Evolutionary conservation across 495 filamentous ascomycete genomes (phyloP), one percentile per base, ranked within the genome.

Genomic region (Penicillium odoratum): DNA sequence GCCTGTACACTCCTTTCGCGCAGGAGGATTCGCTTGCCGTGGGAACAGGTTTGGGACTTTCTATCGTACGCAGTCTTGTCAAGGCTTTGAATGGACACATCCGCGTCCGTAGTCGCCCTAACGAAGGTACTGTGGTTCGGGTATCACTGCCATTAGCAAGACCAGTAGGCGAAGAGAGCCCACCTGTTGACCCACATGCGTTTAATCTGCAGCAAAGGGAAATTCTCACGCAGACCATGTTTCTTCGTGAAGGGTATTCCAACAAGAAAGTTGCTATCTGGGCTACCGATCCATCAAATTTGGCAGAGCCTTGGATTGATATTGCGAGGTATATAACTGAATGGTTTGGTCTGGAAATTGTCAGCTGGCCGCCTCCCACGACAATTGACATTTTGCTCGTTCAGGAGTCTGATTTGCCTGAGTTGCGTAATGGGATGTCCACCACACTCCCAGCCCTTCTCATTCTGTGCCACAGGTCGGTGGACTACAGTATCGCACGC

Each of bases 1-100:
- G 82, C 25, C 65, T 92, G 0, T 92, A 86, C 63, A 87, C 83
- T 5, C 88, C 90, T 1, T 93, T 92, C 61, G 81, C 86, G 0
- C 90, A 93, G 56, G 90, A 93, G 64, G 83, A 92, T 59, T 73
- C 78, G 1, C 68, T 85, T 15, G 79, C 78, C 0, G 81, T 79
- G 13, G 83, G 83, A 0, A 83, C 81, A 1, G 83, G 83, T 0
- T 62, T 81, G 13, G 79, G 79, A 3, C 56, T 84, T 18, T 81
- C 78, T 8, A 84, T 84, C 47, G 80, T 83, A 13, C 76, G 75
- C n/a, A 81, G 77, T 51, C 72, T 85, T 29, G 76, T 84, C 16
- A 76, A 77, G 30, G 74, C 78, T 30, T 59, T 85, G n/a, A 74
- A 75, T 56, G 83, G 83, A 16, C 73, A 70, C 25, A 81, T 85